Percentiles rank a stretch among this genome's conserved stretches.
These are phyloP conservation scores for Salisapilia sapeloensis DNA, from an alignment of 352 stramenopile species.

Conservation along the genomic window DNA sequence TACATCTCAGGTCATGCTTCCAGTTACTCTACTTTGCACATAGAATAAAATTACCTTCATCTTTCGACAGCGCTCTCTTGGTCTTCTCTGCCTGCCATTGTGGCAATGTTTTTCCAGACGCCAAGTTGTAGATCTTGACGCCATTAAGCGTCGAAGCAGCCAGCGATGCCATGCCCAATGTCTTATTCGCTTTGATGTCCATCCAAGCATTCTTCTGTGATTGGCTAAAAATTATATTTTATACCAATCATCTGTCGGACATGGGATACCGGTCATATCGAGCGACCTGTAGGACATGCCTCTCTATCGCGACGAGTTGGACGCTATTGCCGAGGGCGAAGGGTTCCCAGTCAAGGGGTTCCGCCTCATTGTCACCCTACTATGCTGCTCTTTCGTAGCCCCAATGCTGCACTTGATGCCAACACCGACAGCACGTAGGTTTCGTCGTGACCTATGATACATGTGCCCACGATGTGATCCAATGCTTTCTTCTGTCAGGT, in stretches of 20 bases:
- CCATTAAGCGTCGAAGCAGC: slow-evolving; percentile 79
- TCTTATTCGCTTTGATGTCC: too few species aligned
- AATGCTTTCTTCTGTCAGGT: slow-evolving; percentile 11
- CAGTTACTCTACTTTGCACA: too few species aligned
- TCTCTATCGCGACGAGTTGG: slow-evolving; percentile 40
- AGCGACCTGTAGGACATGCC: slow-evolving; percentile 16
- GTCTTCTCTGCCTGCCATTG: slow-evolving; percentile 90
- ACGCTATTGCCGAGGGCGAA: slow-evolving; percentile 40
- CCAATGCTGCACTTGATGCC: slow-evolving; percentile 40
- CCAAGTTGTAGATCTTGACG: slow-evolving; percentile 93
- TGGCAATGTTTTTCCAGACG: slow-evolving; percentile 86
- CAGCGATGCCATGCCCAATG: slow-evolving; percentile 48
- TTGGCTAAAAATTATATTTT: too few species aligned
- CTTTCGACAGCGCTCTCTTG: slow-evolving; percentile 43
- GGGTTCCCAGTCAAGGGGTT: slow-evolving; percentile 66
- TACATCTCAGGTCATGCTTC: too few species aligned
- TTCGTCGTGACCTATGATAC: not conserved
- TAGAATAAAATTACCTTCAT: slow-evolving; percentile 23
- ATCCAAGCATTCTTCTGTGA: too few species aligned
- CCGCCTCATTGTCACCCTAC: slow-evolving; percentile 58
- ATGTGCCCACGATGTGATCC: not conserved
- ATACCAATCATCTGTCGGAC: too few species aligned
- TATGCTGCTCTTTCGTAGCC: slow-evolving; percentile 39
- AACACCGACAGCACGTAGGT: slow-evolving; percentile 41
- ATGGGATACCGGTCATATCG: too few species aligned